Percentiles rank a stretch among this genome's conserved stretches.
Conservation (phyloP, 176 grass and related monocot species). For the Pontederia crassipes region DNA sequence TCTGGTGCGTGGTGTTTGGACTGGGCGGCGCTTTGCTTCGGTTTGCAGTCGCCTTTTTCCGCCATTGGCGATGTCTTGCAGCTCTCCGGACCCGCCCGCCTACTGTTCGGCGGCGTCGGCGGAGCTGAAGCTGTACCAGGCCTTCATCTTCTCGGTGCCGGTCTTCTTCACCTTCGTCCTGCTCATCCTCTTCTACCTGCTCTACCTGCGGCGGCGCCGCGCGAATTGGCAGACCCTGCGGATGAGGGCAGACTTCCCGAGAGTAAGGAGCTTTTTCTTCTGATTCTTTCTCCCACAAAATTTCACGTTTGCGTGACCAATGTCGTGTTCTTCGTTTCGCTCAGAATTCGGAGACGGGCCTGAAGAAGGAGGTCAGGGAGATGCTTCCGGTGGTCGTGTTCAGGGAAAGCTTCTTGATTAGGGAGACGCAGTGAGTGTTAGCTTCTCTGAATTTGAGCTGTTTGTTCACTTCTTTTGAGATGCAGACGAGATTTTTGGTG, state of each 20-base stretch:
- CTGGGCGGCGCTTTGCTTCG: too few species aligned
- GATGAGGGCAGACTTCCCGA: slow-evolving; percentile 58
- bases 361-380: slow-evolving; percentile 80
- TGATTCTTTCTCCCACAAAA: not conserved
- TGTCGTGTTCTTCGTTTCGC: slow-evolving; percentile 10
- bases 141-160: slow-evolving; percentile 87
- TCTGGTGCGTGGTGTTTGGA: too few species aligned
- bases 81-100: slow-evolving; percentile 46
- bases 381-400: slow-evolving; percentile 88
- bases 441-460: not conserved
- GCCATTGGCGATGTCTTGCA: slow-evolving; percentile 47
- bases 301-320: too few species aligned
- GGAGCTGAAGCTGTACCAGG: slow-evolving; percentile 91
- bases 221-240: slow-evolving; percentile 74
- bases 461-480: too few species aligned
- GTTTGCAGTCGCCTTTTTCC: too few species aligned
- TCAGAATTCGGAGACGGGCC: slow-evolving; percentile 45
- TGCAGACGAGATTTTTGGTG: too few species aligned
- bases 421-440: slow-evolving; percentile 83
- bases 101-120: slow-evolving; percentile 64
- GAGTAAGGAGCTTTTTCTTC: slow-evolving; percentile 28
- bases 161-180: slow-evolving; percentile 83
- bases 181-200: slow-evolving; percentile 79
- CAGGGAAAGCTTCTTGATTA: slow-evolving; percentile 92
- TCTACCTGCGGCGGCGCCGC: slow-evolving; percentile 70